Percentiles rank a stretch among this genome's conserved stretches.
Conservation (phyloP, 2,329 filamentous ascomycete species). For the Fusarium abutilonis region DNA sequence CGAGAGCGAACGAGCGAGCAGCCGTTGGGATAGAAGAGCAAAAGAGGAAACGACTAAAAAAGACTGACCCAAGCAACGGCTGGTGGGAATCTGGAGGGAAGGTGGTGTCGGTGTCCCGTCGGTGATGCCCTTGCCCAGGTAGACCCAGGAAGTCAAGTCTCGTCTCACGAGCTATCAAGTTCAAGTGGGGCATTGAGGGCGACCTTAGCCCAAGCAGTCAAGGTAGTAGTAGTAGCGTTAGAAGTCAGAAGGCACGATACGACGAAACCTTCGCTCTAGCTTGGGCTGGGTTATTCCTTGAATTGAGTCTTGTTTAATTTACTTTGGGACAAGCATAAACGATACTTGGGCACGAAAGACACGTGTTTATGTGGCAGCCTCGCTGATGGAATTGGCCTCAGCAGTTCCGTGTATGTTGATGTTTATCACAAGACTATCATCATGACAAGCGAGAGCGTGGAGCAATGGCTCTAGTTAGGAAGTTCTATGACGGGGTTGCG, state of each 20-base stretch:
- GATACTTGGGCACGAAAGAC: background rate
- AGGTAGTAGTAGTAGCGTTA: too few relatives aligned
- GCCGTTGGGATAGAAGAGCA: conserved; percentile 23
- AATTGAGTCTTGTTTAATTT: conserved; percentile 1
- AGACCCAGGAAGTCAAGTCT: conserved; percentile 3
- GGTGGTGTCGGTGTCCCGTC: conserved; percentile 17
- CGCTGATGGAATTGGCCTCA: background rate
- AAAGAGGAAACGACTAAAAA: too few relatives aligned
- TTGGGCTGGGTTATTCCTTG: conserved; percentile 12
- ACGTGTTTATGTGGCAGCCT: background rate
- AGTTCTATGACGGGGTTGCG: conserved; percentile 28
- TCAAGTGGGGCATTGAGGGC: conserved; percentile 24
- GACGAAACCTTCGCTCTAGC: conserved; percentile 10
- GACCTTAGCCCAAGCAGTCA: background rate
- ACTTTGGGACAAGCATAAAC: background rate
- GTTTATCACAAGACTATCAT: conserved; percentile 1
- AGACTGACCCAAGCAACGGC: too few relatives aligned
- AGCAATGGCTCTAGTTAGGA: conserved; percentile 26
- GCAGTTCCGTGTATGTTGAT: too few relatives aligned
- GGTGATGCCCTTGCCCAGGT: conserved; percentile 3
- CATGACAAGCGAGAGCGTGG: conserved; percentile 18
- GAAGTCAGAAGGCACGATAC: conserved; percentile 1
- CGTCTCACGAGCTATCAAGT: conserved; percentile 18
- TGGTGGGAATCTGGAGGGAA: conserved; percentile 4
- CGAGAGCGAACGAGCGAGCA: background rate